Evolutionary conservation across 306 rosid species (phyloP).

Genomic region (Fragaria nilgerrensis): DNA sequence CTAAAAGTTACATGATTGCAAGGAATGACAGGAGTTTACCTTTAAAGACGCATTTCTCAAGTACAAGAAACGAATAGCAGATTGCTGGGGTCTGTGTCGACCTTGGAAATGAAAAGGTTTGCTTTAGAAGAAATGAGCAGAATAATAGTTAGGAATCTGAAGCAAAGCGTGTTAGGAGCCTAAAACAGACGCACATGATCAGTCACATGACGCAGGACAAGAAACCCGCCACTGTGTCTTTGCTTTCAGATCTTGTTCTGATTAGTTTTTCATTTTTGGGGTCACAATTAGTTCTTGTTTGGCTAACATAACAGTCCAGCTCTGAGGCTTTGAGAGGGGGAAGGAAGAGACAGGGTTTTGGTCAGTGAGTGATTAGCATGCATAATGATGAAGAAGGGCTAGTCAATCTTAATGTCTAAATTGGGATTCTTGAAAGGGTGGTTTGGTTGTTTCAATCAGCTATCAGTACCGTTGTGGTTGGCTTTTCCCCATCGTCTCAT

Average conservation of each 20-base stretch:
- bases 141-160: conserved; percentile 21
- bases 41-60: not conserved
- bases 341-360: not conserved
- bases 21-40: conserved; percentile 4
- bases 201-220: conserved; percentile 3
- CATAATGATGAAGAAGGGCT: not conserved
- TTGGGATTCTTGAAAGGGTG: not conserved
- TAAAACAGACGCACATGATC: conserved; percentile 16
- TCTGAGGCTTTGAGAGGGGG: not conserved
- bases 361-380: conserved; percentile 11
- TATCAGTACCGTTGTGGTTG: not conserved
- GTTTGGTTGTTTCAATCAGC: conserved; percentile 5
- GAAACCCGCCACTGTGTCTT: conserved; percentile 7
- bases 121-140: conserved; percentile 12
- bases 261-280: not conserved
- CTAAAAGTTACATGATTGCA: not conserved
- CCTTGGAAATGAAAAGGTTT: conserved; percentile 23
- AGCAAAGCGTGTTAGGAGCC: conserved; percentile 37
- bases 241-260: not conserved
- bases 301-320: not conserved
- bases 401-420: not conserved
- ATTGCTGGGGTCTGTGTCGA: not conserved
- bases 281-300: not conserved
- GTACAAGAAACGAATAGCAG: conserved; percentile 10
- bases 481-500: not conserved